Conservation (phyloP, 164 flowering plant genomes). For the Brasenia schreberi region DNA sequence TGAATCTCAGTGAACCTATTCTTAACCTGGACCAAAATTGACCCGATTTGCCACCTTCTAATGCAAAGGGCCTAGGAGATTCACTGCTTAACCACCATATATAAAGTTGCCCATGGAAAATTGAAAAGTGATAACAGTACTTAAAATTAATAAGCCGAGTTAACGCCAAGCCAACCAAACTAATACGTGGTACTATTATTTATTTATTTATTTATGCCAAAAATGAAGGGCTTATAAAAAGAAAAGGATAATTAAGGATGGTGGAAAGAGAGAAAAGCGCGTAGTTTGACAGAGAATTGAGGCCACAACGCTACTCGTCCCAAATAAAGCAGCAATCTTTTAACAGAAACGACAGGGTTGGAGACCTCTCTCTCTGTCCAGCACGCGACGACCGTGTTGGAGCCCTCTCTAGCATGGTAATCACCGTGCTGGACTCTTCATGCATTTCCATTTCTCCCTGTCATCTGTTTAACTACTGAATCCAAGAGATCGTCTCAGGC, state of each 20-base stretch:
- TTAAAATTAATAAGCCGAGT: not conserved
- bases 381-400: not conserved
- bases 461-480: too few species aligned
- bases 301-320: not conserved
- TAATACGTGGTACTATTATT: not conserved
- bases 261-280: not conserved
- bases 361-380: too few species aligned
- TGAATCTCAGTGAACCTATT: too few species aligned
- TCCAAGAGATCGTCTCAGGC: not conserved
- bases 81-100: too few species aligned
- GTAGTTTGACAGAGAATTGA: not conserved
- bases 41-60: too few species aligned
- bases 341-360: not conserved
- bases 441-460: not conserved
- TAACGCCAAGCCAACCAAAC: not conserved
- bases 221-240: too few species aligned
- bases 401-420: not conserved
- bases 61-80: too few species aligned
- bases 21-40: too few species aligned
- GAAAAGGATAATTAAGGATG: not conserved
- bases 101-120: too few species aligned
- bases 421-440: not conserved
- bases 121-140: too few species aligned
- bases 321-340: not conserved
- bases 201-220: not conserved